Base-by-base conservation (phyloP, 2,329 filamentous ascomycete species). In the Claviceps spartinae region DNA sequence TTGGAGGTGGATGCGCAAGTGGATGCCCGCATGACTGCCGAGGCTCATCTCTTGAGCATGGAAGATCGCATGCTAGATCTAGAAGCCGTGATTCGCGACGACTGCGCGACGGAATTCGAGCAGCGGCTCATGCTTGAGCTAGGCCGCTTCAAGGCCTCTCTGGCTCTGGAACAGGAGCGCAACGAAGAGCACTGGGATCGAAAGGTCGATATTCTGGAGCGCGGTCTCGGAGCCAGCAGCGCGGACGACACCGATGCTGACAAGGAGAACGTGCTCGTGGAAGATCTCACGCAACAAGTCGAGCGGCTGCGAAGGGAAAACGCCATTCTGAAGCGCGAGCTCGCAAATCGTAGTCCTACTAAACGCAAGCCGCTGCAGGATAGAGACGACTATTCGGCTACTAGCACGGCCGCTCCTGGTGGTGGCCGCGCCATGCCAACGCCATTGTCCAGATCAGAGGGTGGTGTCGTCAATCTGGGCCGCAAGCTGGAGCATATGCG, bases 61-160 rank as follows among this genome's bases (percentile, higher is more conserved):
- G 79, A 87, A 44, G 81, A 87, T 24, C 67, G 76, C 4, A 71
- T 82, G 60, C 59, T 81, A 4, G 79, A 83, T 49, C 72, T 95
- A 13, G 93, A 98, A 64, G 82, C 86, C 59, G 83, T 85, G 5
- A 80, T 97, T 34, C 83, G 93, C 22, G 91, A 96, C 62, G 91
- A 97, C 59, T 91, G 90, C 60, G 90, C 83, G 59, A 75, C 72
- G 2, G 93, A 96, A 62, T 94, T 95, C 72, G 93, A 98, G 62
- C 73, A 78, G 54, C 79, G 81, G 11, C 75, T 96, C 47, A 78
- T 82, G 20, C 70, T 83, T 13, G 89, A 96, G 65, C 79, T 87
- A 65, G 76, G 79, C 9, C 76, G 87, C n/a, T 96, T 88, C 86
- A 85, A 91, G 63, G 78, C 77, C 0, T 85, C 81, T 0, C 79